Conservation (phyloP, 345 rosid species). For the Psidium friedrichsthalianum region DNA sequence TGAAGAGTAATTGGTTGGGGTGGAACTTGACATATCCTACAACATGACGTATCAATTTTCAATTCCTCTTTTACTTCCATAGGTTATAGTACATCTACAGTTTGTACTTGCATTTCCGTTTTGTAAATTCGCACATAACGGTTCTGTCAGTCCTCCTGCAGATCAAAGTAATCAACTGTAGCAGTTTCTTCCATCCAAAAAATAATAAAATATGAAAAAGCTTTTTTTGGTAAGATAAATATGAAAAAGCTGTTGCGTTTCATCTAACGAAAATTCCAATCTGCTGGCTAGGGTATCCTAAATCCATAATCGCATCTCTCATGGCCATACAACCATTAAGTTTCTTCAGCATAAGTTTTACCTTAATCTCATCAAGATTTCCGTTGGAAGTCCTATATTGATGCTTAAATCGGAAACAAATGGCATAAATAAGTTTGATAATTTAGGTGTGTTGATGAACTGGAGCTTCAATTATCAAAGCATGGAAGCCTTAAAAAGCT, state of each 20-base stretch:
- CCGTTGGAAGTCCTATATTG: not conserved
- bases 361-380: not conserved
- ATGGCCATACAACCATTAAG: not conserved
- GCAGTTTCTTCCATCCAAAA: not conserved
- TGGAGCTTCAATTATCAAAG: constrained; percentile 84
- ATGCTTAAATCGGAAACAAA: not conserved
- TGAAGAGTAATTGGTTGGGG: not conserved
- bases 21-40: not conserved
- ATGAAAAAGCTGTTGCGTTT: not conserved
- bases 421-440: not conserved
- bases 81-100: not conserved
- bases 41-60: not conserved
- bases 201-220: not conserved
- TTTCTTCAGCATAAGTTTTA: not conserved
- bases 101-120: not conserved
- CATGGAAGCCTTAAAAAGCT: constrained; percentile 92
- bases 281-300: not conserved
- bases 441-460: constrained; percentile 90
- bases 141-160: not conserved
- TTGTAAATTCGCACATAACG: not conserved
- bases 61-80: not conserved
- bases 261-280: not conserved
- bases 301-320: too few species aligned
- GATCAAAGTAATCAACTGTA: not conserved
- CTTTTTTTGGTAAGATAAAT: too few species aligned